Conservation (phyloP, 176 grass and related monocot genomes). For the Chloris gayana region DNA sequence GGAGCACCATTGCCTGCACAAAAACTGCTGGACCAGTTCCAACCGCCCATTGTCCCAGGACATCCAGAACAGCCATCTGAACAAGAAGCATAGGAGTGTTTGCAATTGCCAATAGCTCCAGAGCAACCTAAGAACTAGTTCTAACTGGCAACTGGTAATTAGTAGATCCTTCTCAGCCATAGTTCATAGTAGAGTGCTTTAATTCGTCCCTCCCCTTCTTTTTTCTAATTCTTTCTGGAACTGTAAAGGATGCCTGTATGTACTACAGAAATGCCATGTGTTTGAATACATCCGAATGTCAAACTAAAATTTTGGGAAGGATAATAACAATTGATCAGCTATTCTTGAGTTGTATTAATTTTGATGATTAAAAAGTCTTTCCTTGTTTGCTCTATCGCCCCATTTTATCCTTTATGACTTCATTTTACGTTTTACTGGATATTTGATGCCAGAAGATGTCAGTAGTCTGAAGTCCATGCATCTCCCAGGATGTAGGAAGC, state of each 20-base stretch:
- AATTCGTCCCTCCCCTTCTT: background rate
- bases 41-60: background rate
- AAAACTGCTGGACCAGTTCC: background rate
- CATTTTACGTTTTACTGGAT: background rate
- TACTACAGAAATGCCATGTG: constrained; percentile 26
- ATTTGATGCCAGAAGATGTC: background rate
- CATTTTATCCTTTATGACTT: background rate
- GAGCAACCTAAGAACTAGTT: constrained; percentile 7
- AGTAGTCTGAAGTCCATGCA: background rate
- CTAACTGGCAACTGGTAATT: constrained; percentile 32
- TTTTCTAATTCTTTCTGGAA: constrained; percentile 36
- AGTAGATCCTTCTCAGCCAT: constrained; percentile 9
- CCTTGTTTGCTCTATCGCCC: background rate
- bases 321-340: constrained; percentile 23
- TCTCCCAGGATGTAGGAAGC: background rate
- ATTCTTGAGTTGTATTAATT: background rate
- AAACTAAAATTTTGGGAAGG: constrained; percentile 32
- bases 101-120: background rate
- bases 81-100: constrained; percentile 9
- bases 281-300: background rate
- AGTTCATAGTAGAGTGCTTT: background rate
- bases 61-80: background rate
- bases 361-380: background rate
- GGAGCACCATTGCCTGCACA: constrained; percentile 16
- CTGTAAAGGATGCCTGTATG: constrained; percentile 39